A percentile compares a stretch with the other conserved stretches of the same genome.
These are phyloP conservation scores for Globisporangium perplexum DNA, from an alignment of 352 stramenopile genomes.

Conservation along the genomic window DNA sequence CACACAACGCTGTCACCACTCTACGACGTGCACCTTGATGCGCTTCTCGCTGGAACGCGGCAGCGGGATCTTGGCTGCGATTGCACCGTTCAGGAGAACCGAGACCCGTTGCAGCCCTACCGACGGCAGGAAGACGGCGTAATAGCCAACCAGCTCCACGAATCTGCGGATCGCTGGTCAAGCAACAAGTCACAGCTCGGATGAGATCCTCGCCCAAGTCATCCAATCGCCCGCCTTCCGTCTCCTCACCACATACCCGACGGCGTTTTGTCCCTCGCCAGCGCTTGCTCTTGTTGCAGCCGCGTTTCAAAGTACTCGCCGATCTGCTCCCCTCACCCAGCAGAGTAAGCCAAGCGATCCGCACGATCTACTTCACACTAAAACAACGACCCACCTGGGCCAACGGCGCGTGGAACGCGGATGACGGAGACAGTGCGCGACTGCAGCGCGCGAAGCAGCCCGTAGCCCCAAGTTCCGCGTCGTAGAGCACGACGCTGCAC, in stretches of 20 bases:
- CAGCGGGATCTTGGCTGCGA: slow-evolving; percentile 13
- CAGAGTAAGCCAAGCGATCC: not conserved
- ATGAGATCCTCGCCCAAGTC: too few species aligned
- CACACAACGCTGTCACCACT: not conserved
- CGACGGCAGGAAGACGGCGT: slow-evolving; percentile 20
- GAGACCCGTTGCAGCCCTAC: slow-evolving; percentile 14
- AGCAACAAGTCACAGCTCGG: not conserved
- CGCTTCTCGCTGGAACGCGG: slow-evolving; percentile 23
- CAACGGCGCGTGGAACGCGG: slow-evolving; percentile 6
- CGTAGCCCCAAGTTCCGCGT: slow-evolving; percentile 10
- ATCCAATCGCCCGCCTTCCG: too few species aligned
- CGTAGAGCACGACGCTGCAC: slow-evolving; percentile 23
- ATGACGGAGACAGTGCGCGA: slow-evolving; percentile 4
- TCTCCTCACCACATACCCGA: not conserved
- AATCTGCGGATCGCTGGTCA: not conserved
- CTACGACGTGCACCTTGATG: slow-evolving; percentile 22
- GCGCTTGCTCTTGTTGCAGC: not conserved
- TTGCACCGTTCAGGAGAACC: slow-evolving; percentile 7
- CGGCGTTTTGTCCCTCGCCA: not conserved
- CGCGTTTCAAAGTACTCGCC: slow-evolving; percentile 8
- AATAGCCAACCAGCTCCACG: slow-evolving; percentile 15
- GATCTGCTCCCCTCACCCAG: not conserved
- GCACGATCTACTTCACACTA: not conserved
- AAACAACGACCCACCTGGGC: slow-evolving; percentile 3
- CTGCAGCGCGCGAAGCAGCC: slow-evolving; percentile 10